Evolutionary conservation across 345 rosid species (phyloP).

Genomic region (Salix koriyanagi): DNA sequence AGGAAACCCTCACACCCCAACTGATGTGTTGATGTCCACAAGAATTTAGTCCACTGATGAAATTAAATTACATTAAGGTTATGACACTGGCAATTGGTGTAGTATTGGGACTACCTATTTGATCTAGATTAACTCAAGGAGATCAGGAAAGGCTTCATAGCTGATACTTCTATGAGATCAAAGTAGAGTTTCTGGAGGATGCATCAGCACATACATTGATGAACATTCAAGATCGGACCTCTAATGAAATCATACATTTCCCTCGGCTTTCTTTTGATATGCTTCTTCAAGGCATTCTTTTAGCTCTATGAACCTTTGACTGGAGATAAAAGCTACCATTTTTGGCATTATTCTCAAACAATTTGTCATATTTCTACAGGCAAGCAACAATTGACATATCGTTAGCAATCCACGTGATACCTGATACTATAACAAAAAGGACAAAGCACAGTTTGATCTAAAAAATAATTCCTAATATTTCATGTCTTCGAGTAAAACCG

Average conservation of each 20-base stretch:
- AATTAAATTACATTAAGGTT: neutral
- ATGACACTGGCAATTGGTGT: neutral
- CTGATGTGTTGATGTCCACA: too few relatives aligned
- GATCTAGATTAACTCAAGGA: neutral
- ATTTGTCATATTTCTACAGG: conserved; percentile 58
- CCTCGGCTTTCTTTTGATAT: conserved; percentile 31
- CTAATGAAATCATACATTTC: neutral
- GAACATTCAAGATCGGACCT: neutral
- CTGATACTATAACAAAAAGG: neutral
- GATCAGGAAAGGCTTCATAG: neutral
- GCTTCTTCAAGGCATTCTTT: conserved; percentile 68
- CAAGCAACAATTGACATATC: neutral
- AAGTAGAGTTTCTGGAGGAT: neutral
- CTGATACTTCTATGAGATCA: neutral
- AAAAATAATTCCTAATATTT: neutral
- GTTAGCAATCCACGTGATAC: neutral
- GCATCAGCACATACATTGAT: neutral
- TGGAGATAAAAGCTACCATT: conserved; percentile 89
- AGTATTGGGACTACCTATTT: neutral
- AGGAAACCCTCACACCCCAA: neutral
- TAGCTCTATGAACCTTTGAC: conserved; percentile 85
- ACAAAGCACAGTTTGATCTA: neutral
- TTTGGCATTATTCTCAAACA: conserved; percentile 71
- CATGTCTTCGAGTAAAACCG: neutral
- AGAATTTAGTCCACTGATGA: neutral